Conservation (phyloP, 345 rosid species). For the Salix brachista region DNA sequence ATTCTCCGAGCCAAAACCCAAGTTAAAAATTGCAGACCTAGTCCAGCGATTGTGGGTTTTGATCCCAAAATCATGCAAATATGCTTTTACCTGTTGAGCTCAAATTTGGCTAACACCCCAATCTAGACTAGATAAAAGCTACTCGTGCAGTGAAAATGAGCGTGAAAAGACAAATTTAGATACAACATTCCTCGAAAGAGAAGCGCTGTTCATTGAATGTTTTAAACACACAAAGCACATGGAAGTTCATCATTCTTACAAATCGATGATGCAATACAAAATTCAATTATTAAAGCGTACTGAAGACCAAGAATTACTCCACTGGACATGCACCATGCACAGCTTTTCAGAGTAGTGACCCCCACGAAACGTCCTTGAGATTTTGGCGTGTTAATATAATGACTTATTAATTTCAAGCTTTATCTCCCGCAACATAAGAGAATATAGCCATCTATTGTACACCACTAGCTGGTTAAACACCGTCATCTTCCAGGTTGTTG, state of each 20-base stretch:
- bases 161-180: neutral
- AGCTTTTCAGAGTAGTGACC: neutral
- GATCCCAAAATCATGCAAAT: neutral
- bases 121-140: neutral
- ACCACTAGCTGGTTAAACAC: slow-evolving; percentile 4
- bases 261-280: neutral
- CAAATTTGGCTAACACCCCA: no score
- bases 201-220: neutral
- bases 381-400: neutral
- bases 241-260: slow-evolving; percentile 1
- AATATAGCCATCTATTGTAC: neutral
- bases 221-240: neutral
- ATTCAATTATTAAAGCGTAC: neutral
- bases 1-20: neutral
- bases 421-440: neutral
- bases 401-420: neutral
- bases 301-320: neutral
- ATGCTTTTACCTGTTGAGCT: no score
- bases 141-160: neutral
- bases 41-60: neutral
- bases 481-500: slow-evolving; percentile 18
- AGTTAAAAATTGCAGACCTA: no score
- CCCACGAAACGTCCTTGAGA: neutral
- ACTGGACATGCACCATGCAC: neutral
- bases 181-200: neutral